Evolutionary conservation across 371 early-diverging fungal species (phyloP).

Genomic region (Rhizomucor miehei): DNA sequence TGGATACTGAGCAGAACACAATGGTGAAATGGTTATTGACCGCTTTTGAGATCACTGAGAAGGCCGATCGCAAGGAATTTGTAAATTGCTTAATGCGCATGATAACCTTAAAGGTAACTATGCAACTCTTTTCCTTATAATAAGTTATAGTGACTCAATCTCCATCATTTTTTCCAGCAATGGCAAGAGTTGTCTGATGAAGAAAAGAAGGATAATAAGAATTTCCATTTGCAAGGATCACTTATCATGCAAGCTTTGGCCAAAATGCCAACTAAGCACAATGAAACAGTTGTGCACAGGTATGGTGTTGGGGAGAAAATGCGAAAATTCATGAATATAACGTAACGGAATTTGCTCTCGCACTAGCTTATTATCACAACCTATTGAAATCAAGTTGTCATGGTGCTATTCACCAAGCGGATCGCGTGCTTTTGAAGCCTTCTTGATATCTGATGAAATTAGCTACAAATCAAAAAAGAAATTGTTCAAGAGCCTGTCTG

Average conservation of each 20-base stretch:
- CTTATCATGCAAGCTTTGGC: conserved; percentile 69
- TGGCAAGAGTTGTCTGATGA: conserved; percentile 25
- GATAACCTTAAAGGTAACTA: conserved; percentile 46
- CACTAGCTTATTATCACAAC: conserved; percentile 56
- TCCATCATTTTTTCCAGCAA: too few species aligned
- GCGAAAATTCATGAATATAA: too few species aligned
- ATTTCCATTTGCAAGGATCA: conserved; percentile 71
- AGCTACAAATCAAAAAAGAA: conserved; percentile 63
- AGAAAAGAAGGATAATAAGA: conserved; percentile 37
- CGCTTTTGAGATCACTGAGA: conserved; percentile 54
- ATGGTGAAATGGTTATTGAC: conserved; percentile 52
- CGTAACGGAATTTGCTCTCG: too few species aligned
- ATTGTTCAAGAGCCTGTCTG: conserved; percentile 56
- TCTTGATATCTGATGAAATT: conserved; percentile 57
- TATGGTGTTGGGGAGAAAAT: too few species aligned
- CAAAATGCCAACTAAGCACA: conserved; percentile 61
- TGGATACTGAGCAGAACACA: conserved; percentile 55
- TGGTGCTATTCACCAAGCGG: conserved; percentile 72
- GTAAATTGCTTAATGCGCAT: conserved; percentile 61
- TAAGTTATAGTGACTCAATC: too few species aligned
- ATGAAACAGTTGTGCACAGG: conserved; percentile 57
- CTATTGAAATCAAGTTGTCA: conserved; percentile 40
- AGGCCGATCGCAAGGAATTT: conserved; percentile 52
- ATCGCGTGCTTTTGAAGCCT: conserved; percentile 72
- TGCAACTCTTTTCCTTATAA: conserved; percentile 5